Evolutionary conservation across 768 basidiomycete genomes (phyloP).

Genomic region (Leccinum disarticulatum): DNA sequence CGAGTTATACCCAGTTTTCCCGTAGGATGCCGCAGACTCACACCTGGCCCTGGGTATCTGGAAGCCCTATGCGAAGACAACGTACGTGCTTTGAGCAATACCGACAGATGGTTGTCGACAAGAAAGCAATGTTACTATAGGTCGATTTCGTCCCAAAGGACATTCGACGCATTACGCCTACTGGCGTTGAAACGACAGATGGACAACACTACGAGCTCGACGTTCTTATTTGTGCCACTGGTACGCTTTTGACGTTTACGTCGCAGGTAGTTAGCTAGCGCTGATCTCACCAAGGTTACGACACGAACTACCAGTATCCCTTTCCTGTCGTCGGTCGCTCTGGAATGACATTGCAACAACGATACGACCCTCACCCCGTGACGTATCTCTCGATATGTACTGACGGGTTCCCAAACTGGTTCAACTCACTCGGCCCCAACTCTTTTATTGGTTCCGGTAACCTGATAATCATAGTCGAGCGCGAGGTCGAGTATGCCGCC

Average conservation of each 20-base stretch:
- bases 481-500: conserved; percentile 54
- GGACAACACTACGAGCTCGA: conserved; percentile 56
- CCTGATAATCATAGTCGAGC: conserved; percentile 52
- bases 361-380: conserved; percentile 52
- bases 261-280: not conserved
- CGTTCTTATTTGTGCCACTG: conserved; percentile 63
- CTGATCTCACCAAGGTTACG: conserved; percentile 32
- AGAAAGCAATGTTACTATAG: not conserved
- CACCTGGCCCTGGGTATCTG: conserved; percentile 67
- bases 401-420: conserved; percentile 72
- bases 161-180: conserved; percentile 50
- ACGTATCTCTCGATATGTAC: conserved; percentile 60
- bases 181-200: conserved; percentile 58
- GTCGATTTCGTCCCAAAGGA: conserved; percentile 50
- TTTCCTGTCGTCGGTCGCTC: conserved; percentile 56
- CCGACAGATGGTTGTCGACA: not conserved
- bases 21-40: conserved; percentile 60
- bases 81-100: conserved; percentile 21
- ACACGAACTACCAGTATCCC: conserved; percentile 46
- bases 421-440: conserved; percentile 58
- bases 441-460: conserved; percentile 54
- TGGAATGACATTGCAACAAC: conserved; percentile 53
- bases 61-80: conserved; percentile 65
- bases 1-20: conserved; percentile 54
- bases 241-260: conserved; percentile 14